Conservation (phyloP, 164 flowering plant genomes). For the Pachysandra terminalis region DNA sequence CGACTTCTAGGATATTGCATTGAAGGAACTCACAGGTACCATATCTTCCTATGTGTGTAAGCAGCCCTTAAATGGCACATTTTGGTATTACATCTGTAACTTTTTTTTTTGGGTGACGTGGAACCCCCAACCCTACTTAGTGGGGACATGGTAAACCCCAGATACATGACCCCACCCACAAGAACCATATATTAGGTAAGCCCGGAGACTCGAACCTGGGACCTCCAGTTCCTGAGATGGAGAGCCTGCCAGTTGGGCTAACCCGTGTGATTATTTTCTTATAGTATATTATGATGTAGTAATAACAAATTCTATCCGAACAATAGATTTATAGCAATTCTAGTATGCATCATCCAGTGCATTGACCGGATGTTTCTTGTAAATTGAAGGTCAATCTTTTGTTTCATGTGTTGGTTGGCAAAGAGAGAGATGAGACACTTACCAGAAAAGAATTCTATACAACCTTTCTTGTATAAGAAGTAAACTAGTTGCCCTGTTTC, state of each 20-base stretch:
- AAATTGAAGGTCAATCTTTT: neutral
- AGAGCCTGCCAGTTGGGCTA: too few species aligned
- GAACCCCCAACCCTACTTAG: too few species aligned
- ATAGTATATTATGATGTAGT: neutral
- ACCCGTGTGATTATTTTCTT: too few species aligned
- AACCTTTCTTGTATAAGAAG: neutral
- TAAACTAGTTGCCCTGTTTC: neutral
- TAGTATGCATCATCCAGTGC: neutral
- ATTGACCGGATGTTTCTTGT: neutral
- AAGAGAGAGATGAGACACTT: neutral
- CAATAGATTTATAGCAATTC: neutral
- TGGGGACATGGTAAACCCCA: too few species aligned
- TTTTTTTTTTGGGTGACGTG: too few species aligned
- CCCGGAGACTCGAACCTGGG: too few species aligned
- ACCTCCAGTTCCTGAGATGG: too few species aligned
- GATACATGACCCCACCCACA: too few species aligned
- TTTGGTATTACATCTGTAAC: neutral
- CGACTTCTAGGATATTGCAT: slow-evolving; percentile 72
- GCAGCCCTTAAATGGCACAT: too few species aligned
- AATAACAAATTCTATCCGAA: neutral
- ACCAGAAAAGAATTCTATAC: too few species aligned
- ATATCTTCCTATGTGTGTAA: too few species aligned
- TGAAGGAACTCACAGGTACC: slow-evolving; percentile 38
- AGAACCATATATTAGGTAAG: too few species aligned
- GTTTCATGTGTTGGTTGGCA: neutral